These are phyloP conservation scores for Mimosa bimucronata DNA, from an alignment of 306 rosid genomes.

Conservation along the genomic window DNA sequence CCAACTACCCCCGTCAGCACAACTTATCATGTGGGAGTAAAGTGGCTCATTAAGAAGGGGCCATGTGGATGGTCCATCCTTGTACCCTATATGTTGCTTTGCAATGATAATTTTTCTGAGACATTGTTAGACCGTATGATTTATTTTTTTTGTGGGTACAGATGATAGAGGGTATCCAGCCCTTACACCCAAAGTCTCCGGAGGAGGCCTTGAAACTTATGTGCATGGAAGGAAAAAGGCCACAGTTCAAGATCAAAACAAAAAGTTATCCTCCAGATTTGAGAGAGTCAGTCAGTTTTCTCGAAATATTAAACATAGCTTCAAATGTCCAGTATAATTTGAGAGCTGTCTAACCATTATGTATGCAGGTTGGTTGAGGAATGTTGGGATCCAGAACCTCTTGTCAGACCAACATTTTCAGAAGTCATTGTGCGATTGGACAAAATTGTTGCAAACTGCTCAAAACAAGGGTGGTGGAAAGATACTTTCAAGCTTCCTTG, in stretches of 20 bases:
- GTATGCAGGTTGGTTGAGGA: conserved; percentile 85
- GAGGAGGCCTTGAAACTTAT: conserved; percentile 70
- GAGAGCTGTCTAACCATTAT: conserved; percentile 38
- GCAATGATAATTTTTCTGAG: not conserved
- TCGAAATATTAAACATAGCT: conserved; percentile 15
- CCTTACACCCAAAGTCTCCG: conserved; percentile 67
- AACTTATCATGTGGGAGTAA: not conserved
- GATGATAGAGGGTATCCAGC: conserved; percentile 90
- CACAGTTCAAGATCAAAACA: conserved; percentile 72
- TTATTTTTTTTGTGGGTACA: conserved; percentile 35
- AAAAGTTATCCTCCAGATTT: conserved; percentile 87
- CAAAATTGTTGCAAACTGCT: conserved; percentile 79
- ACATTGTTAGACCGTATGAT: conserved; percentile 9
- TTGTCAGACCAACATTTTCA: conserved; percentile 87
- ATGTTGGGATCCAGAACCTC: conserved; percentile 88
- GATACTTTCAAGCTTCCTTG: conserved; percentile 97
- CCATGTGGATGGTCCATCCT: not conserved
- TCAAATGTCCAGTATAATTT: conserved; percentile 25
- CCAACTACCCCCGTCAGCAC: not conserved
- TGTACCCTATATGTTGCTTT: not conserved
- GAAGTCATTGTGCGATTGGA: conserved; percentile 80
- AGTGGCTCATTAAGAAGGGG: not conserved
- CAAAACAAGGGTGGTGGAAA: conserved; percentile 99
- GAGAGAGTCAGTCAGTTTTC: conserved; percentile 73
- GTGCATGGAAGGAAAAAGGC: conserved; percentile 85